Evolutionary conservation across 345 rosid genomes (phyloP).

Genomic region (Populus pruinosa): DNA sequence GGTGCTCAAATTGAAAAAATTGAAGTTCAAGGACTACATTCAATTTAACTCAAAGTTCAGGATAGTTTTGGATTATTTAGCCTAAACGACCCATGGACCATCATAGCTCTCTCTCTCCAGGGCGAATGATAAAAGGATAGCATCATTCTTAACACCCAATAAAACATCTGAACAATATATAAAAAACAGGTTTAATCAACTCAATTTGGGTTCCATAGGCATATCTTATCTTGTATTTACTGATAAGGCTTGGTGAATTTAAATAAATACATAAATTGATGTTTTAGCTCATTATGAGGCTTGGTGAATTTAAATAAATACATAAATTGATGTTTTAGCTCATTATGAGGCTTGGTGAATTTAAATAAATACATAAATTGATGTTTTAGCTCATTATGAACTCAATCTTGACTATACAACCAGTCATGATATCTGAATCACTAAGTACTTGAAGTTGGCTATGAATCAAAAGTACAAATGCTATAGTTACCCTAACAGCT

Average conservation of each 20-base stretch:
- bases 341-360: background rate
- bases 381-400: background rate
- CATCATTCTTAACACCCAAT: slow-evolving; percentile 1
- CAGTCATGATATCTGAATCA: background rate
- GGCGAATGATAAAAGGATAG: background rate
- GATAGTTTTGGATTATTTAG: no score
- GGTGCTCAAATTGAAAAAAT: no score
- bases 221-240: background rate
- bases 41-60: no score
- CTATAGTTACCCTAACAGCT: slow-evolving; percentile 63
- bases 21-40: no score
- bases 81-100: background rate
- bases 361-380: background rate
- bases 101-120: background rate
- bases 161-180: background rate
- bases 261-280: background rate
- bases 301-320: no score
- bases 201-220: background rate
- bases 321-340: background rate
- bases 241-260: background rate
- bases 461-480: slow-evolving; percentile 2
- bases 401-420: background rate
- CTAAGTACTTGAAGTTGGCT: background rate
- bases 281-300: no score
- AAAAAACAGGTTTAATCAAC: background rate